Evolutionary conservation across 768 basidiomycete genomes (phyloP).

Genomic region (Boletus tomentosulus): DNA sequence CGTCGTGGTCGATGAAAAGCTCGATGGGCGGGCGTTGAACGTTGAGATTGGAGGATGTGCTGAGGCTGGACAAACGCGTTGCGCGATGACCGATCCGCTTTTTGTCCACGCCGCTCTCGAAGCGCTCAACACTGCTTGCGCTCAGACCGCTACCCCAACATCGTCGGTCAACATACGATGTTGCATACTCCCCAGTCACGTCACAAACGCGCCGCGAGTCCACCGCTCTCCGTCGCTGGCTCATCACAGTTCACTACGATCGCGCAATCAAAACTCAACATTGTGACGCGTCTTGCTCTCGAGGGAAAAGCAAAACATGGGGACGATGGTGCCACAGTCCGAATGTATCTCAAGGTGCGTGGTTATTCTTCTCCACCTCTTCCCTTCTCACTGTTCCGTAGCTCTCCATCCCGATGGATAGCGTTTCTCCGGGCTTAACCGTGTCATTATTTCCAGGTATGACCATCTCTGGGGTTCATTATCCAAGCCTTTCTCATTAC

Average conservation of each 20-base stretch:
- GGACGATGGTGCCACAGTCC: slow-evolving; percentile 61
- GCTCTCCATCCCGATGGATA: slow-evolving; percentile 68
- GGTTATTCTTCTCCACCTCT: slow-evolving; percentile 2
- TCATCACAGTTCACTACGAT: slow-evolving; percentile 46
- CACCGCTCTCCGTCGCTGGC: slow-evolving; percentile 27
- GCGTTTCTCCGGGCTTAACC: slow-evolving; percentile 59
- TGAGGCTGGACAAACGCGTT: no score
- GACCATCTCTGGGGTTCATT: slow-evolving; percentile 6
- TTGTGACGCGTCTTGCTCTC: slow-evolving; percentile 70
- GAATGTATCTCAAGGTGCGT: slow-evolving; percentile 71
- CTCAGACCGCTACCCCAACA: not conserved
- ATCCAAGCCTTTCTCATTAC: not conserved
- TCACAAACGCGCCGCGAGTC: slow-evolving; percentile 29
- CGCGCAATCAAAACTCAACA: slow-evolving; percentile 50
- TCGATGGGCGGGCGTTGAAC: not conserved
- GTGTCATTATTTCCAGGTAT: slow-evolving; percentile 71
- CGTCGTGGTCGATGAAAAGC: not conserved
- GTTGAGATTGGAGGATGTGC: no score
- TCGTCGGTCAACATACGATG: not conserved
- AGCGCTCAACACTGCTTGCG: not conserved
- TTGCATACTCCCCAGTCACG: slow-evolving; percentile 24
- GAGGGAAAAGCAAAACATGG: slow-evolving; percentile 69
- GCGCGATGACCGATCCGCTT: slow-evolving; percentile 1
- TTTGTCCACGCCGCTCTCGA: slow-evolving; percentile 10
- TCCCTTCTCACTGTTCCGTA: slow-evolving; percentile 22